Conservation (phyloP, 2,329 filamentous ascomycete species). For the Microdochium trichocladiopsis region DNA sequence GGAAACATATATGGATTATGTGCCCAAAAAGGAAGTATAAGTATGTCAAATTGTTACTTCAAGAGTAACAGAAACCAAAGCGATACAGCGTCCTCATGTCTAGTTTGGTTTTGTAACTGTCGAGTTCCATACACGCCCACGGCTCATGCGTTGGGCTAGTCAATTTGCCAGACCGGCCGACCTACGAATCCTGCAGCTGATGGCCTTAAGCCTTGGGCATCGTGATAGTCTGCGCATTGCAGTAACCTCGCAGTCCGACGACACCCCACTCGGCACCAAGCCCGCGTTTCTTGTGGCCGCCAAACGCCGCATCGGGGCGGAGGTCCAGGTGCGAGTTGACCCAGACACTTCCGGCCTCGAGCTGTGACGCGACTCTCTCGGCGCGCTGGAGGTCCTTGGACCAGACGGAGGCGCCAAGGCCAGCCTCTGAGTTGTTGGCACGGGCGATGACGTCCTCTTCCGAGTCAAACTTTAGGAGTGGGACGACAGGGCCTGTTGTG, state of each 20-base stretch:
- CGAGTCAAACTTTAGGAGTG: constrained; percentile 31
- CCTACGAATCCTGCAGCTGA: no score
- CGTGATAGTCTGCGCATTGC: constrained; percentile 16
- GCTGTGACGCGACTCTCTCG: constrained; percentile 32
- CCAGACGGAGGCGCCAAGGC: constrained; percentile 48
- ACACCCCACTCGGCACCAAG: constrained; percentile 38
- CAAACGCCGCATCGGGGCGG: constrained; percentile 31
- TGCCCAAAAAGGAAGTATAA: no score
- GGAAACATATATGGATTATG: no score
- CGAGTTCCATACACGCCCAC: no score
- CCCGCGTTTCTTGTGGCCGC: constrained; percentile 44
- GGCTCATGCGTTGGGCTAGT: no score
- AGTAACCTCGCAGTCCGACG: constrained; percentile 26
- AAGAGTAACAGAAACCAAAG: no score
- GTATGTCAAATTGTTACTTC: no score
- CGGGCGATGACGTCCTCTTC: constrained; percentile 35
- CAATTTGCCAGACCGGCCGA: no score
- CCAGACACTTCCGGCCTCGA: constrained; percentile 46
- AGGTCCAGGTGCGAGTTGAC: constrained; percentile 40
- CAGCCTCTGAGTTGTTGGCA: constrained; percentile 40
- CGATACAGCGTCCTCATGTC: no score
- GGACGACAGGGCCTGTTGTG: constrained; percentile 33
- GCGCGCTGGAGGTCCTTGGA: constrained; percentile 37
- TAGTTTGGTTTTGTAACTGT: no score
- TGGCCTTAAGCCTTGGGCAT: no score